phyloP scores from a whole-genome alignment of 352 stramenopile species.

The Phytophthora sojae region DNA sequence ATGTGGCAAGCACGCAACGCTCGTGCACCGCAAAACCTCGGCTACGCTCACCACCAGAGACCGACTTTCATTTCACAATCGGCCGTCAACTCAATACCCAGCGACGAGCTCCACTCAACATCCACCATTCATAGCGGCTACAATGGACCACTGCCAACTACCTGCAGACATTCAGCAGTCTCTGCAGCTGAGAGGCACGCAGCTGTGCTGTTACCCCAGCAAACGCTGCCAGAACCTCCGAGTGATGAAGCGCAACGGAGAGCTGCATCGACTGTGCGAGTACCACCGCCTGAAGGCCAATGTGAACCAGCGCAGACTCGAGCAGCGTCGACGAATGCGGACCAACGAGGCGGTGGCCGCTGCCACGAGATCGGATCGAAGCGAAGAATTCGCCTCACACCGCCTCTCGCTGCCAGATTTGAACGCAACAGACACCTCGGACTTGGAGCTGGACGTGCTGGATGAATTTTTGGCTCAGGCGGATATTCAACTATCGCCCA shows the following conservation, averaged over 20 bases:
- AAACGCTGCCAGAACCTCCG: slow-evolving; percentile 51
- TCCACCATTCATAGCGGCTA: background rate
- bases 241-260: slow-evolving; percentile 52
- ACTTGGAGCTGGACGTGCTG: slow-evolving; percentile 30
- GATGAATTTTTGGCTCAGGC: slow-evolving; percentile 38
- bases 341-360: slow-evolving; percentile 37
- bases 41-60: background rate
- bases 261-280: slow-evolving; percentile 42
- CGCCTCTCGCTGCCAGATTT: slow-evolving; percentile 30
- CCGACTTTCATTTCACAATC: slow-evolving; percentile 18
- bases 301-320: slow-evolving; percentile 33
- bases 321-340: slow-evolving; percentile 17
- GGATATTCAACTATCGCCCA: slow-evolving; percentile 35
- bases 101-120: slow-evolving; percentile 27
- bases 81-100: slow-evolving; percentile 1
- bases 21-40: slow-evolving; percentile 2
- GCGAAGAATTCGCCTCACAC: slow-evolving; percentile 29
- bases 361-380: background rate
- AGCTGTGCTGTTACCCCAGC: slow-evolving; percentile 46
- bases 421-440: background rate
- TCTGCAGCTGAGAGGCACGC: slow-evolving; percentile 8
- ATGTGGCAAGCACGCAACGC: background rate
- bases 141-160: slow-evolving; percentile 8
- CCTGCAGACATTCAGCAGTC: slow-evolving; percentile 16
- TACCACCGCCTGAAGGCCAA: slow-evolving; percentile 31